These are phyloP conservation scores for Thalassiosira mediterranea DNA, from an alignment of 352 stramenopile species.

Conservation along the genomic window DNA sequence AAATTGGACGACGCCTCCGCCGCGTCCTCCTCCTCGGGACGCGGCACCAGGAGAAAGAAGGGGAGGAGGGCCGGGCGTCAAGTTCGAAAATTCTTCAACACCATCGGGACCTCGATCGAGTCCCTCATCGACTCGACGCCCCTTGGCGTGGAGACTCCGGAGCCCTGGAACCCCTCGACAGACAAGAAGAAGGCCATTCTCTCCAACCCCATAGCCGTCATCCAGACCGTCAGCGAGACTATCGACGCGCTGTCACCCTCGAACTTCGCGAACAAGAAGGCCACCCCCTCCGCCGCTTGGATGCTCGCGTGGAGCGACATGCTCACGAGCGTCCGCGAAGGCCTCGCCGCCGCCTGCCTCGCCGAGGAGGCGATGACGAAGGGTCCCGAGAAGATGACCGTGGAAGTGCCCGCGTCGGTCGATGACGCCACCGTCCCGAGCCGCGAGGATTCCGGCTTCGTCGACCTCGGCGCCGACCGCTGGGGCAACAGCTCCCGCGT, in stretches of 20 bases:
- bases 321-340: constrained; percentile 16
- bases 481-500: constrained; percentile 7
- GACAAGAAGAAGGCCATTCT: constrained; percentile 34
- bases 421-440: constrained; percentile 17
- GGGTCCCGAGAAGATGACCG: constrained; percentile 1
- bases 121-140: constrained; percentile 45
- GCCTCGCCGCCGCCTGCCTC: constrained; percentile 14
- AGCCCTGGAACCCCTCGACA: constrained; percentile 34
- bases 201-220: constrained; percentile 26
- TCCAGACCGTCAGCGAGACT: constrained; percentile 24
- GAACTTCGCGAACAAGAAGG: constrained; percentile 1
- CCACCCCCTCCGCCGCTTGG: not conserved
- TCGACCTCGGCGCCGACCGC: constrained; percentile 33
- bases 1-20: not conserved
- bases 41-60: not conserved
- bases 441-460: constrained; percentile 9
- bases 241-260: constrained; percentile 10
- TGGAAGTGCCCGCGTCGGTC: constrained; percentile 14
- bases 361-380: constrained; percentile 21
- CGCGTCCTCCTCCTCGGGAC: no score
- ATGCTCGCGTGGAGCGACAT: constrained; percentile 1
- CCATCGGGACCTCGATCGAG: constrained; percentile 31
- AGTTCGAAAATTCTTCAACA: constrained; percentile 28
- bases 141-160: constrained; percentile 31
- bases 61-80: not conserved